A percentile compares a stretch with the other conserved stretches of the same genome.
Evolutionary conservation across 352 stramenopile genomes (phyloP).

Genomic region (Aphanomyces stellatus): DNA sequence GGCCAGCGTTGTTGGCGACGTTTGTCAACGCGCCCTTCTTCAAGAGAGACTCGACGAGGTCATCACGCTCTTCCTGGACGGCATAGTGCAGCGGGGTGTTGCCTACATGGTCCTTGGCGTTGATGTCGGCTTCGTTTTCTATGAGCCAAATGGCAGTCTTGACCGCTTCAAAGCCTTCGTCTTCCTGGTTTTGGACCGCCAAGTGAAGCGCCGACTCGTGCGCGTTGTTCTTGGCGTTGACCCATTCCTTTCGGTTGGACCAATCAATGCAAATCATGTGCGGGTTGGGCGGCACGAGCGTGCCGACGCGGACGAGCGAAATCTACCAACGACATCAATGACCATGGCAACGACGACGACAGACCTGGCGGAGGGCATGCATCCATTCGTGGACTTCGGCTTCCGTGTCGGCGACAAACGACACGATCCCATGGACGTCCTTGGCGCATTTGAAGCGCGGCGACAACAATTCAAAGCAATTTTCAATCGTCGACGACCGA

Average conservation of each 20-base stretch:
- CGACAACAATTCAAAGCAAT: conserved; percentile 81
- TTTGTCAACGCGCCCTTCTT: conserved; percentile 70
- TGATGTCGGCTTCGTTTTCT: conserved; percentile 73
- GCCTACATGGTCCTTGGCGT: conserved; percentile 66
- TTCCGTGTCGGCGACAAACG: conserved; percentile 77
- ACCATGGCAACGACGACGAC: neutral
- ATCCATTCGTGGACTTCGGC: conserved; percentile 84
- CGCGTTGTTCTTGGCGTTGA: conserved; percentile 83
- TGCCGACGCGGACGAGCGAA: conserved; percentile 64
- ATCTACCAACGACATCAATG: neutral
- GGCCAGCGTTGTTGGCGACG: conserved; percentile 60
- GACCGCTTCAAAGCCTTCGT: conserved; percentile 82
- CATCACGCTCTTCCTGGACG: conserved; percentile 66
- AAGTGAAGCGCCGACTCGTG: conserved; percentile 75
- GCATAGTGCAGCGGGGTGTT: conserved; percentile 84
- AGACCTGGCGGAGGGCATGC: conserved; percentile 74
- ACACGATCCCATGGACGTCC: conserved; percentile 71
- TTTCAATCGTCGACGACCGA: conserved; percentile 70
- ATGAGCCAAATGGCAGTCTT: conserved; percentile 84
- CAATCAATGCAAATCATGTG: conserved; percentile 89
- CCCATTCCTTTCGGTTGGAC: conserved; percentile 62
- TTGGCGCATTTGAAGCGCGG: conserved; percentile 77
- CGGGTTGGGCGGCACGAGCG: conserved; percentile 56
- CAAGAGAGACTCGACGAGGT: conserved; percentile 80
- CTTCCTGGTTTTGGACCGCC: conserved; percentile 79